These are phyloP conservation scores for Citrullus colocynthis DNA, from an alignment of 306 rosid species.

Conservation along the genomic window DNA sequence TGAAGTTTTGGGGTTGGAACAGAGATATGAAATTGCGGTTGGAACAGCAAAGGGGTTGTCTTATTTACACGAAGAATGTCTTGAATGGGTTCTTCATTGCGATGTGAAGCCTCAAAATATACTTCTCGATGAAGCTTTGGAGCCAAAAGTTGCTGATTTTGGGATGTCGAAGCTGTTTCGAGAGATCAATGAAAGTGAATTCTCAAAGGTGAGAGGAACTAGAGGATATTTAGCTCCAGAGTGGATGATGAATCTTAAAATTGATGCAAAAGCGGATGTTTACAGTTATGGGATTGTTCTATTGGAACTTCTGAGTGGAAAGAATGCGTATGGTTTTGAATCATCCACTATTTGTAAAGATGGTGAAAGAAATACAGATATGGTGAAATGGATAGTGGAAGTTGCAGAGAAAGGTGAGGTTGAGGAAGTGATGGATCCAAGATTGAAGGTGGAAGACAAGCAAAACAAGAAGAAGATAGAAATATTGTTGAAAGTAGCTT, in stretches of 20 bases:
- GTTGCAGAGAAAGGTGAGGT: slow-evolving; percentile 8
- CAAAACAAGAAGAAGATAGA: slow-evolving; percentile 15
- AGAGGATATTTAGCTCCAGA: slow-evolving; percentile 35
- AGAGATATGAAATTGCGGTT: slow-evolving; percentile 23
- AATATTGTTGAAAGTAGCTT: slow-evolving; percentile 18
- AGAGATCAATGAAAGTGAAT: slow-evolving; percentile 14
- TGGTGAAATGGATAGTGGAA: slow-evolving; percentile 19
- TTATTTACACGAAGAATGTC: slow-evolving; percentile 36
- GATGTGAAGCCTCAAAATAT: slow-evolving; percentile 40
- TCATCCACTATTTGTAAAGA: not conserved
- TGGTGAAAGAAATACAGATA: not conserved
- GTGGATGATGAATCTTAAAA: slow-evolving; percentile 29
- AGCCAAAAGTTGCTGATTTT: slow-evolving; percentile 28
- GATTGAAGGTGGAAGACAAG: slow-evolving; percentile 2
- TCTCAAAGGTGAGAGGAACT: slow-evolving; percentile 26
- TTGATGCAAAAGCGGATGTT: slow-evolving; percentile 31
- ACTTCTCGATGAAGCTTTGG: slow-evolving; percentile 13
- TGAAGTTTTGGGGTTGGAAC: slow-evolving; percentile 7
- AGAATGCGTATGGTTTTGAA: slow-evolving; percentile 15
- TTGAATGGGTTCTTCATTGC: slow-evolving; percentile 30
- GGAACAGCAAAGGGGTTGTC: slow-evolving; percentile 35
- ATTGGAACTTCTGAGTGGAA: slow-evolving; percentile 25
- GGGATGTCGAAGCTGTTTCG: slow-evolving; percentile 32
- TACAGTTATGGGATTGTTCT: slow-evolving; percentile 35
- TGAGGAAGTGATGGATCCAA: slow-evolving; percentile 19